Percentiles rank a stretch among this genome's conserved stretches.
These are phyloP conservation scores for Lotmaria passim DNA, from an alignment of 208 protist genomes.

Conservation along the genomic window DNA sequence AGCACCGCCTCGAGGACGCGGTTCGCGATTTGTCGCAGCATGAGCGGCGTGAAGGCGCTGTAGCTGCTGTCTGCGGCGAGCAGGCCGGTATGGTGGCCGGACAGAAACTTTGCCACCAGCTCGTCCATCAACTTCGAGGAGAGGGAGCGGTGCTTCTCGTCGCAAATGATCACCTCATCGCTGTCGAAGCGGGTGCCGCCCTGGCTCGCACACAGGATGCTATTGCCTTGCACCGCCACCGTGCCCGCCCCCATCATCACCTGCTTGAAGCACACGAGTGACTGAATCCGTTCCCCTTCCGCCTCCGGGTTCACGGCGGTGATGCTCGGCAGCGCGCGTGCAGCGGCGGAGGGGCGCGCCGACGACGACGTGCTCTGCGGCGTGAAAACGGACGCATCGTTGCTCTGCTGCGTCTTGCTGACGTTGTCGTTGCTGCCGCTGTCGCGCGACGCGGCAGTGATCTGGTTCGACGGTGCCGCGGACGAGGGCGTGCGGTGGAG, in stretches of 20 bases:
- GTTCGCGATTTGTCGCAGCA: slow-evolving; percentile 69
- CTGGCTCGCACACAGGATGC: slow-evolving; percentile 56
- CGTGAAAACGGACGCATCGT: not conserved
- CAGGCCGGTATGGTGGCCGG: slow-evolving; percentile 64
- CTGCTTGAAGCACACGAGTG: slow-evolving; percentile 72
- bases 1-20: slow-evolving; percentile 51
- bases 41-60: slow-evolving; percentile 74
- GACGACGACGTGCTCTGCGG: not conserved
- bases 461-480: not conserved
- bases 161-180: slow-evolving; percentile 70
- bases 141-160: slow-evolving; percentile 42
- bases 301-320: slow-evolving; percentile 14
- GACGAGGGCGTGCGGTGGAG: slow-evolving; percentile 3
- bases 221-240: slow-evolving; percentile 63
- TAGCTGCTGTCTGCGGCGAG: slow-evolving; percentile 73
- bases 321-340: slow-evolving; percentile 27
- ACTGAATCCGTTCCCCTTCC: slow-evolving; percentile 38
- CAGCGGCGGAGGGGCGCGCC: not conserved
- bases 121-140: slow-evolving; percentile 63
- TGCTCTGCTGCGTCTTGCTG: not conserved
- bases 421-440: not conserved
- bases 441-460: not conserved
- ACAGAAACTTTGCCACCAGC: slow-evolving; percentile 60
- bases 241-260: slow-evolving; percentile 64
- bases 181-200: slow-evolving; percentile 65